These are phyloP conservation scores for Asterophora parasitica DNA, from an alignment of 768 basidiomycete genomes.

Conservation along the genomic window DNA sequence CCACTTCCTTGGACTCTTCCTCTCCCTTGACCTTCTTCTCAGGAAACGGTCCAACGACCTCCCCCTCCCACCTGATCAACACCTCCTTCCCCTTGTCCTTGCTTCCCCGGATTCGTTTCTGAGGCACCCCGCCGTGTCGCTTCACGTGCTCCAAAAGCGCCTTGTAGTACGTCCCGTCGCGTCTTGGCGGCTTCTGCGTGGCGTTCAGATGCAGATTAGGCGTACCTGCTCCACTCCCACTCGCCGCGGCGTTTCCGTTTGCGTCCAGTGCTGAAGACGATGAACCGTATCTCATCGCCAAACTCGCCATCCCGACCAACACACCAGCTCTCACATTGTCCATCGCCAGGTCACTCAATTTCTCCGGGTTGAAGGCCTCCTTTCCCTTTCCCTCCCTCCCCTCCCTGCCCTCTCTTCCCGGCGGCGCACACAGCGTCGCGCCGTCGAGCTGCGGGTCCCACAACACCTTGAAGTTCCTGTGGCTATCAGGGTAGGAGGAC, in stretches of 20 bases:
- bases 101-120: constrained; percentile 45
- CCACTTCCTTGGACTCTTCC: no score
- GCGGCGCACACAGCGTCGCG: no score
- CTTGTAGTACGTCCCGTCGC: constrained; percentile 26
- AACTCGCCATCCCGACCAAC: no score
- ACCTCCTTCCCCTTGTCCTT: constrained; percentile 31
- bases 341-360: no score
- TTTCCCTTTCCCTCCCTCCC: no score
- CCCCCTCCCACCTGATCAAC: constrained; percentile 41
- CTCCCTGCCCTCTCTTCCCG: no score
- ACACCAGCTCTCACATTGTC: no score
- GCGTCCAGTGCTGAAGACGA: no score
- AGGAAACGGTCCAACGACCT: constrained; percentile 37
- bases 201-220: neutral
- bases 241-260: neutral
- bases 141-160: constrained; percentile 36
- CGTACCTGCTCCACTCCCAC: neutral
- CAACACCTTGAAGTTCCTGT: constrained; percentile 50
- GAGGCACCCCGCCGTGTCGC: constrained; percentile 24
- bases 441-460: constrained; percentile 56
- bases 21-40: constrained; percentile 1
- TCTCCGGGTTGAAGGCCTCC: no score
- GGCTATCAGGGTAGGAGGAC: constrained; percentile 40
- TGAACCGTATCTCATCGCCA: no score
- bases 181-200: neutral